Evolutionary conservation across 768 basidiomycete genomes (phyloP).

Genomic region (Lactifluus piperatus): DNA sequence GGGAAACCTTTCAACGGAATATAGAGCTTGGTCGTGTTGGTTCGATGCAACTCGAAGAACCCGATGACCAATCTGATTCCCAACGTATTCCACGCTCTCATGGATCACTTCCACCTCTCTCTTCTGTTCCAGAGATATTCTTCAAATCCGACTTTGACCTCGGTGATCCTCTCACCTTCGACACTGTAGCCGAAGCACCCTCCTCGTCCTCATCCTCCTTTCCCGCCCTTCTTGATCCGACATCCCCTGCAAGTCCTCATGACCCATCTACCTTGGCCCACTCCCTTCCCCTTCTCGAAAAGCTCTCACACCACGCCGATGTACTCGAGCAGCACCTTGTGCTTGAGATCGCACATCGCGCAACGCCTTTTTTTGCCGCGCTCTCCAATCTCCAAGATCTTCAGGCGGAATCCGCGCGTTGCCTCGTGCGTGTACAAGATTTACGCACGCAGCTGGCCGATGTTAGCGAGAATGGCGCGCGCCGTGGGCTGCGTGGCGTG

Average conservation of each 20-base stretch:
- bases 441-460: constrained; percentile 65
- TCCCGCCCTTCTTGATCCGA: constrained; percentile 13
- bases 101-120: constrained; percentile 54
- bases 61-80: constrained; percentile 12
- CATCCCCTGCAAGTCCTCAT: constrained; percentile 24
- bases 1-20: constrained; percentile 59
- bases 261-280: constrained; percentile 59
- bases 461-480: constrained; percentile 69
- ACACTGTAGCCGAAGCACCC: constrained; percentile 53
- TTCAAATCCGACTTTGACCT: constrained; percentile 75
- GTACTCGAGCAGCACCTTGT: constrained; percentile 92
- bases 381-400: constrained; percentile 90
- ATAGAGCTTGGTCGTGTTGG: constrained; percentile 28
- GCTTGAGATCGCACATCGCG: constrained; percentile 83
- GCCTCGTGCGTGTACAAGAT: constrained; percentile 64
- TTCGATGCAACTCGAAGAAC: constrained; percentile 25
- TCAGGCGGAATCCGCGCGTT: constrained; percentile 79
- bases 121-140: constrained; percentile 72
- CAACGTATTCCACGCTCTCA: constrained; percentile 27
- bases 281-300: constrained; percentile 73
- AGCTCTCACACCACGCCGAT: constrained; percentile 86
- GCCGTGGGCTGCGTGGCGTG: constrained; percentile 71
- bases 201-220: neutral
- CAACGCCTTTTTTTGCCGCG: constrained; percentile 93
- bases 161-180: constrained; percentile 68